A percentile compares a stretch with the other conserved stretches of the same genome.
Evolutionary conservation across 2,329 filamentous ascomycete species (phyloP).

Genomic region (Gyromitra esculenta): DNA sequence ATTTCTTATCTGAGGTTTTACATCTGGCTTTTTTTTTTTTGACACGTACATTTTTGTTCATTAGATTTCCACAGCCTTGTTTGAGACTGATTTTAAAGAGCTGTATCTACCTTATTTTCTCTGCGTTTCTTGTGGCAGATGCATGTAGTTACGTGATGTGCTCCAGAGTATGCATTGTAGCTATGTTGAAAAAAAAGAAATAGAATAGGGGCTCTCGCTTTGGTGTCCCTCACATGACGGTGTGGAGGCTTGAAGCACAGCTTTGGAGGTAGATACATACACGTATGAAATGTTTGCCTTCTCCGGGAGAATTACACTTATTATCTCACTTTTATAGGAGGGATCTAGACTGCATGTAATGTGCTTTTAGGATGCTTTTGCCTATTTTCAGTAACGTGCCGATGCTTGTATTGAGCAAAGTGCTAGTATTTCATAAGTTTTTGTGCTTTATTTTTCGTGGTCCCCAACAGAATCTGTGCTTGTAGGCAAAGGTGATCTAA

Average conservation of each 20-base stretch:
- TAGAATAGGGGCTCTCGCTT: neutral
- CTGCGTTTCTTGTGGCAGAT: neutral
- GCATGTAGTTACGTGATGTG: too few species aligned
- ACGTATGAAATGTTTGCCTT: neutral
- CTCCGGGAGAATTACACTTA: neutral
- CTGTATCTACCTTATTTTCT: neutral
- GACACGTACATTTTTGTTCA: neutral
- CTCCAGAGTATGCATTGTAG: neutral
- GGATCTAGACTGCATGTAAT: neutral
- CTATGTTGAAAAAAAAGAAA: neutral
- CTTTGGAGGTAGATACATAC: neutral
- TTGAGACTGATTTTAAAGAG: neutral
- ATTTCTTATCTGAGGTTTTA: neutral
- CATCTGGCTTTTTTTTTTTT: neutral
- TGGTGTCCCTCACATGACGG: neutral
- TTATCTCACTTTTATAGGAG: too few species aligned
- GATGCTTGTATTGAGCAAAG: neutral
- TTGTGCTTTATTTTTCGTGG: neutral
- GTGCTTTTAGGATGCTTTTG: neutral
- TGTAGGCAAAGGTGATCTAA: neutral
- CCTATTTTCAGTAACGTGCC: neutral
- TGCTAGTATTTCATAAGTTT: neutral
- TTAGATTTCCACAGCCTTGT: neutral
- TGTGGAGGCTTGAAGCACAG: neutral
- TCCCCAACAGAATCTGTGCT: too few species aligned